Conservation (phyloP, 371 early-diverging fungal genomes). For the Rhizomucor miehei region DNA sequence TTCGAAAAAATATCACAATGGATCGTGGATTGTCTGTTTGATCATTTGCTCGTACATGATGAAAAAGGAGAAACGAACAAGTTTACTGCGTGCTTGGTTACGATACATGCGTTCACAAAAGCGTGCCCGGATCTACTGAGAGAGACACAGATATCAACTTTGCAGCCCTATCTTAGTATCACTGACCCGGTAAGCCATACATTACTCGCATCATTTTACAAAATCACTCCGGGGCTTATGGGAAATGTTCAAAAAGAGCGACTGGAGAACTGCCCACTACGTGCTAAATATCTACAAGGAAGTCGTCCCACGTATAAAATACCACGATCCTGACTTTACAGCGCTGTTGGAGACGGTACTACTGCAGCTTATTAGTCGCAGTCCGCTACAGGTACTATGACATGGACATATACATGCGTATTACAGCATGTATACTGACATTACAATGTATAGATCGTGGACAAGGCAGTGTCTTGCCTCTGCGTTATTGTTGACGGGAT, state of each 20-base stretch:
- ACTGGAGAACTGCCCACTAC: conserved; percentile 49
- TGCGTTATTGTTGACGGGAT: conserved; percentile 63
- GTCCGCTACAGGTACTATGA: conserved; percentile 53
- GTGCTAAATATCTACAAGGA: conserved; percentile 57
- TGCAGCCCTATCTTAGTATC: conserved; percentile 49
- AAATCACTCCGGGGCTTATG: background rate
- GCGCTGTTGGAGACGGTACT: conserved; percentile 53
- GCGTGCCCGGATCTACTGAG: conserved; percentile 39
- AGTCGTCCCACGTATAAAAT: conserved; percentile 56
- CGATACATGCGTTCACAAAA: conserved; percentile 43
- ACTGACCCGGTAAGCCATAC: conserved; percentile 24
- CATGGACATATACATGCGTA: too few relatives aligned
- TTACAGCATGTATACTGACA: background rate
- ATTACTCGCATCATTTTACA: background rate
- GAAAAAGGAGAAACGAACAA: conserved; percentile 35
- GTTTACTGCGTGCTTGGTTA: conserved; percentile 36
- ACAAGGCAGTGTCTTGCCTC: conserved; percentile 71
- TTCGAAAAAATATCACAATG: conserved; percentile 53
- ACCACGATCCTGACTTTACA: conserved; percentile 54
- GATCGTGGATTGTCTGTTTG: conserved; percentile 51
- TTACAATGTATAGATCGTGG: conserved; percentile 44
- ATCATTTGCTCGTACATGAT: conserved; percentile 54
- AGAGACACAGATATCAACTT: conserved; percentile 39
- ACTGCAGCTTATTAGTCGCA: conserved; percentile 50
- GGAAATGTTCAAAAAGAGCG: conserved; percentile 24